These are phyloP conservation scores for Kwoniella newhampshirensis DNA, from an alignment of 768 basidiomycete genomes.

Conservation along the genomic window DNA sequence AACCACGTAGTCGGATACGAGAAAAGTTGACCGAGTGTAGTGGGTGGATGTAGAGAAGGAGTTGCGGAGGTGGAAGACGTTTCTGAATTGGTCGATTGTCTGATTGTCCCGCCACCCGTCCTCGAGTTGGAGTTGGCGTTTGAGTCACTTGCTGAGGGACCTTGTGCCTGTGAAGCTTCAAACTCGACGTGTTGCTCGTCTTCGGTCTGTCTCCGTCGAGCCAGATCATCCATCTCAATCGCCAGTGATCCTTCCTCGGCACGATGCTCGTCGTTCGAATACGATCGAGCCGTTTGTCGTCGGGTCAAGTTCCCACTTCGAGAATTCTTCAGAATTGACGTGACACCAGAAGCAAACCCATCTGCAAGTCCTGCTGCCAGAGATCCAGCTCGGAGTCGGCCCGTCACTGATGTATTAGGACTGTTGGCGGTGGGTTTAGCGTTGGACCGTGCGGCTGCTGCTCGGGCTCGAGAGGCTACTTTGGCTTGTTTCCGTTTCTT, in stretches of 20 bases:
- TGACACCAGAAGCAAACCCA: conserved; percentile 35
- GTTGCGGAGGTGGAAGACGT: conserved; percentile 44
- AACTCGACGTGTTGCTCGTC: conserved; percentile 22
- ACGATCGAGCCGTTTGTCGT: conserved; percentile 18
- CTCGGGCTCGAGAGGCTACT: conserved; percentile 30
- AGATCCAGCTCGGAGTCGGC: conserved; percentile 13
- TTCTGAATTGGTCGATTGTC: conserved; percentile 34
- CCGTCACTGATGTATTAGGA: not conserved
- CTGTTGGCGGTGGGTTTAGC: not conserved
- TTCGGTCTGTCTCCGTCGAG: too few relatives aligned
- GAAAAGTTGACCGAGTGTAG: conserved; percentile 37
- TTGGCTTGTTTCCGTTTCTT: conserved; percentile 45
- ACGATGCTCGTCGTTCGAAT: conserved; percentile 29
- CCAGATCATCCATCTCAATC: conserved; percentile 14
- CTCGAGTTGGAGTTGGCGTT: conserved; percentile 5
- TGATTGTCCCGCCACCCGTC: not conserved
- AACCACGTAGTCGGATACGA: conserved; percentile 45
- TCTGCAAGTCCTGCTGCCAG: conserved; percentile 24
- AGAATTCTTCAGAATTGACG: conserved; percentile 34
- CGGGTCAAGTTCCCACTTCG: conserved; percentile 24
- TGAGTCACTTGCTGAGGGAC: conserved; percentile 1
- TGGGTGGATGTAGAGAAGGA: conserved; percentile 43
- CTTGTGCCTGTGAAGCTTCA: too few relatives aligned
- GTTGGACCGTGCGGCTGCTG: conserved; percentile 6
- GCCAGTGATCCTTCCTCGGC: conserved; percentile 10